Percentiles rank a stretch among this genome's conserved stretches.
Evolutionary conservation across 2,329 filamentous ascomycete genomes (phyloP).

Genomic region (Didymella sp.): DNA sequence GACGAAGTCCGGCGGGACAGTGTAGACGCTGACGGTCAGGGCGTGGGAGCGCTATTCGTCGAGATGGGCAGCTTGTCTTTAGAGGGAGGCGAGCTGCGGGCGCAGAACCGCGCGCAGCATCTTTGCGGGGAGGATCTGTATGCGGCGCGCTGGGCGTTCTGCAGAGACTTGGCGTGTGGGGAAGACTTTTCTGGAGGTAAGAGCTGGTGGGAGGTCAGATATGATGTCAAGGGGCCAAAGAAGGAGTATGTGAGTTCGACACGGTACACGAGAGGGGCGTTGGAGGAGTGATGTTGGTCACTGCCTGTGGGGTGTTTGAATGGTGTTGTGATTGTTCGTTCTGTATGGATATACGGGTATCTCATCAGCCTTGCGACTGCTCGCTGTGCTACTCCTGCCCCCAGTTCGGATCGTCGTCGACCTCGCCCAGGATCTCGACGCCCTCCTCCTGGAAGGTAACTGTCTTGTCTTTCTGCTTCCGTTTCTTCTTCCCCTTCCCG

Average conservation of each 20-base stretch:
- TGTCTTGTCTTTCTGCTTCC: constrained; percentile 37
- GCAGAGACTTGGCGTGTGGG: no score
- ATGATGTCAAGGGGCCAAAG: constrained; percentile 44
- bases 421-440: constrained; percentile 39
- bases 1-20: constrained; percentile 7
- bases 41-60: constrained; percentile 78
- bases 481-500: constrained; percentile 41
- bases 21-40: constrained; percentile 41
- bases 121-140: constrained; percentile 77
- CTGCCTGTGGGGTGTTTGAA: background rate
- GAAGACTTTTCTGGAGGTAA: no score
- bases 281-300: no score
- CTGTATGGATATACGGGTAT: constrained; percentile 19
- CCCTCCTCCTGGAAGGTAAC: constrained; percentile 38
- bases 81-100: constrained; percentile 37
- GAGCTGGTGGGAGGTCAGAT: background rate
- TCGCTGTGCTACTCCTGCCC: constrained; percentile 21
- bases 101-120: constrained; percentile 68
- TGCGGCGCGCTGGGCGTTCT: constrained; percentile 73
- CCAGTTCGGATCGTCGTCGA: constrained; percentile 41
- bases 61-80: constrained; percentile 61
- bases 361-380: background rate
- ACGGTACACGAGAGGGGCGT: constrained; percentile 29
- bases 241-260: constrained; percentile 52
- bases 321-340: background rate